Evolutionary conservation across 108 stramenopile genomes (phyloP).

Genomic region (Phaeodactylum tricornutum): DNA sequence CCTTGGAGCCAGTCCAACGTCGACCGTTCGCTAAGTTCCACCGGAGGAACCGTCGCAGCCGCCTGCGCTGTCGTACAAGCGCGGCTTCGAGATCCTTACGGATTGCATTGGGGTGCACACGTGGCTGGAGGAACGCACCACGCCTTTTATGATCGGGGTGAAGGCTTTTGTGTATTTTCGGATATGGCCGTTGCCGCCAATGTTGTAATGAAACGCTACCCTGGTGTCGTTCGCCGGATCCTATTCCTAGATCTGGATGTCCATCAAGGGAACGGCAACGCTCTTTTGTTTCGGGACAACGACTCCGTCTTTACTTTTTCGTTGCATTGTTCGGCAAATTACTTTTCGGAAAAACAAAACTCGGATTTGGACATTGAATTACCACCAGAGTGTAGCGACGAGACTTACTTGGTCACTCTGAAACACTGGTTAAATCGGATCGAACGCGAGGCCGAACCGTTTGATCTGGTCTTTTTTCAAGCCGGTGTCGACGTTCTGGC

Average conservation of each 20-base stretch:
- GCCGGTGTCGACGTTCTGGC: slow-evolving; percentile 78
- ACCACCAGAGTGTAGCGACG: slow-evolving; percentile 57
- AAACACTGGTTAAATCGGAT: slow-evolving; percentile 62
- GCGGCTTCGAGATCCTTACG: background rate
- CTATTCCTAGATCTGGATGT: slow-evolving; percentile 88
- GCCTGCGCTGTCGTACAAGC: slow-evolving; percentile 48
- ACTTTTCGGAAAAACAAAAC: slow-evolving; percentile 67
- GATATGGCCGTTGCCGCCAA: slow-evolving; percentile 90
- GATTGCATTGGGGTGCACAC: slow-evolving; percentile 57
- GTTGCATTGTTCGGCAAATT: slow-evolving; percentile 74
- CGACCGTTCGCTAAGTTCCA: slow-evolving; percentile 65
- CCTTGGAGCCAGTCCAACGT: slow-evolving; percentile 82
- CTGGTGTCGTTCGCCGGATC: slow-evolving; percentile 34
- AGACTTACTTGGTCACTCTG: slow-evolving; percentile 59
- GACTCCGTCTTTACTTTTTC: slow-evolving; percentile 60
- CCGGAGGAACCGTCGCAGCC: slow-evolving; percentile 87
- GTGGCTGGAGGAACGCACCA: slow-evolving; percentile 94
- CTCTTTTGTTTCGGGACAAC: slow-evolving; percentile 55
- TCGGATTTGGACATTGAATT: slow-evolving; percentile 78
- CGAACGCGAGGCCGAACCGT: slow-evolving; percentile 18
- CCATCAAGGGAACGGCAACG: slow-evolving; percentile 92
- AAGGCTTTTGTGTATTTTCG: slow-evolving; percentile 89
- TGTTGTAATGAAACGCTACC: slow-evolving; percentile 55
- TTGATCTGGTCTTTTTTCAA: slow-evolving; percentile 76
- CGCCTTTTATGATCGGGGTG: slow-evolving; percentile 84